Evolutionary conservation across 768 basidiomycete species (phyloP).

Genomic region (Phylloporus arenicola): DNA sequence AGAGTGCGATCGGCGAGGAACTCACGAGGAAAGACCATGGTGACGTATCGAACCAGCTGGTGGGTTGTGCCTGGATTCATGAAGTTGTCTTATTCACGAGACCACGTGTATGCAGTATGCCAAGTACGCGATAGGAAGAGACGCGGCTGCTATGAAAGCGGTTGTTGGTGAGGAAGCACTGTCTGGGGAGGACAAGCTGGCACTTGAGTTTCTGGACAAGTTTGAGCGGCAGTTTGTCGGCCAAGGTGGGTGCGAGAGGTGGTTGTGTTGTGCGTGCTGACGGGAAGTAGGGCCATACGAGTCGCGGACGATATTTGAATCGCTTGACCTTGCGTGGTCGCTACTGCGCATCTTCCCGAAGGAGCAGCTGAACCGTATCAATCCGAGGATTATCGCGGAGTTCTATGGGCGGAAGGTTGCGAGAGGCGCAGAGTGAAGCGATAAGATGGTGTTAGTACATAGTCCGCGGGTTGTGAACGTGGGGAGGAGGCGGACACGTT

Average conservation of each 20-base stretch:
- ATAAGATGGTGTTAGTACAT: conserved; percentile 24
- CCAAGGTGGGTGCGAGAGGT: conserved; percentile 60
- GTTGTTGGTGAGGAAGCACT: conserved; percentile 98
- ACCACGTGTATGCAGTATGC: conserved; percentile 66
- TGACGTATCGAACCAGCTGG: conserved; percentile 98
- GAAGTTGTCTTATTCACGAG: conserved; percentile 9
- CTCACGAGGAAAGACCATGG: conserved; percentile 97
- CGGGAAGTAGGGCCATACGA: conserved; percentile 73
- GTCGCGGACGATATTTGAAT: conserved; percentile 93
- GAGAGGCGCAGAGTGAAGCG: conserved; percentile 44
- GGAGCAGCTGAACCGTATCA: conserved; percentile 97
- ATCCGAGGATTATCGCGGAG: conserved; percentile 91
- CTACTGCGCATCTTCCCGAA: conserved; percentile 97
- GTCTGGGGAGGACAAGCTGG: conserved; percentile 91
- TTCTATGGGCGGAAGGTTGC: conserved; percentile 83
- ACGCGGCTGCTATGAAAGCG: conserved; percentile 98
- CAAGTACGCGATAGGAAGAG: conserved; percentile 96
- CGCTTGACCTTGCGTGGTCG: conserved; percentile 95
- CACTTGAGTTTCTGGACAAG: conserved; percentile 94
- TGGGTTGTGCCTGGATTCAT: conserved; percentile 39
- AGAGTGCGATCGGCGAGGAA: conserved; percentile 97
- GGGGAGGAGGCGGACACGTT: conserved; percentile 16
- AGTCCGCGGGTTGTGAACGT: conserved; percentile 16
- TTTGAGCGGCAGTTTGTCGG: conserved; percentile 97
- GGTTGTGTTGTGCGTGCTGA: too few relatives aligned